Base-by-base conservation (phyloP, 2,329 filamentous ascomycete genomes). In the Grosmannia serpens region DNA sequence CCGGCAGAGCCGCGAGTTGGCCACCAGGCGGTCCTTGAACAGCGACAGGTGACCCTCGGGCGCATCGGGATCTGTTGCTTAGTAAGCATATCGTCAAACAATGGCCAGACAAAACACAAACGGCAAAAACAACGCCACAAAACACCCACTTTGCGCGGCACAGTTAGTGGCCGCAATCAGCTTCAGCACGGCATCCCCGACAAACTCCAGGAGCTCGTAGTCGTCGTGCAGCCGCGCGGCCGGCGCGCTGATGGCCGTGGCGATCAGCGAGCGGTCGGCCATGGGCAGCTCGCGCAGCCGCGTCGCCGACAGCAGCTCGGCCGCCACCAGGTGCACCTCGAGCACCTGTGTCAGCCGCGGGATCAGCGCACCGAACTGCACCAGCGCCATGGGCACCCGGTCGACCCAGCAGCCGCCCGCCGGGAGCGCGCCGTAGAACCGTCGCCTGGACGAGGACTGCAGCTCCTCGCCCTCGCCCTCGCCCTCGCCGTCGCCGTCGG, bases 131-230 rank as follows among this genome's bases (percentile, higher is more conserved):
- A 35, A 3, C 7, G 33, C 33, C 10, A 35, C 33, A 17, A 38
- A 4, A 47, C 17, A 70, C 78, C 70, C 67, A 83, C 81, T 67
- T 26, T 76, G 70, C 0, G 77, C 76, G 22, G 75, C 73, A 3
- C 91, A 76, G 58, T 90, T 85, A 1, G 89, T 69, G 0, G 84
- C 83, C 0, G 87, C 78, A 53, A 82, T 83, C 59, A 86, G 81
- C 66, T 97, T 97, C 44, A 97, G 76, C 1, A 95, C 76, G 0
- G 84, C 84, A 66, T 97, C 92, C 0, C 94, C 94, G 0, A 96
- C 73, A 64, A 95, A 95, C 68, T 97, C 94, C 0, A 95, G 74
- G 3, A 87, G 78, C 65, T 97, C 87, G 67, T 96, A 96, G 63
- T 96, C 80, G 0, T 77, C 78, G 1, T 73, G 69, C 53, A 85